A percentile compares a stretch with the other conserved stretches of the same genome.
Conservation (phyloP, 2,329 filamentous ascomycete species). For the Alternaria brassicicola region DNA sequence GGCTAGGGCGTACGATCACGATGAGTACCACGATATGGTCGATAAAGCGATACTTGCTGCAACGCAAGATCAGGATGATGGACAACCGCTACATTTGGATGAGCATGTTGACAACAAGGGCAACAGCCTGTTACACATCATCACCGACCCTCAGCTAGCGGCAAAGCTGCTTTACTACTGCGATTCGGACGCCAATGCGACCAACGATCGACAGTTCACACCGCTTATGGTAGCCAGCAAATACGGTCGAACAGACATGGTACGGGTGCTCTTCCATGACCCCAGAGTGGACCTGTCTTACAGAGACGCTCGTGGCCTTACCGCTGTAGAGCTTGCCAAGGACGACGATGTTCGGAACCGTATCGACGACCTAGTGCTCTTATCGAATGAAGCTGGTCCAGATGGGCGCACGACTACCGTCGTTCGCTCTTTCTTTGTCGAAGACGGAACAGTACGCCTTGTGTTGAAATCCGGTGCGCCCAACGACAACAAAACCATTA, state of each 20-base stretch:
- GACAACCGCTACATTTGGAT: slow-evolving; percentile 81
- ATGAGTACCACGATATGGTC: slow-evolving; percentile 86
- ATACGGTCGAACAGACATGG: slow-evolving; percentile 93
- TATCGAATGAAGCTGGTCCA: slow-evolving; percentile 68
- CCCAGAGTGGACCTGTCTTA: slow-evolving; percentile 83
- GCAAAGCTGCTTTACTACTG: slow-evolving; percentile 77
- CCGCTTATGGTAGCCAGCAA: slow-evolving; percentile 98
- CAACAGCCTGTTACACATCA: slow-evolving; percentile 94
- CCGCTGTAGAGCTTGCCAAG: slow-evolving; percentile 94
- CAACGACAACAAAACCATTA: slow-evolving; percentile 80
- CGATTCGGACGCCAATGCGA: slow-evolving; percentile 94
- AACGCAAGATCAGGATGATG: slow-evolving; percentile 75
- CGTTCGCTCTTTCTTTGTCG: slow-evolving; percentile 94
- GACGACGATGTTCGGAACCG: slow-evolving; percentile 96
- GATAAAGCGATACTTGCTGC: slow-evolving; percentile 78
- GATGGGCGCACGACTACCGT: slow-evolving; percentile 90
- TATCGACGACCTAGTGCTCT: slow-evolving; percentile 90
- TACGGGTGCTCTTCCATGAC: slow-evolving; percentile 85
- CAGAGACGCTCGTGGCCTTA: slow-evolving; percentile 84
- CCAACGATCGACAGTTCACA: slow-evolving; percentile 93
- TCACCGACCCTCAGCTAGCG: slow-evolving; percentile 82
- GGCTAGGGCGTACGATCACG: slow-evolving; percentile 89
- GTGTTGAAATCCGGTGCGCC: slow-evolving; percentile 94
- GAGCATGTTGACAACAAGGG: slow-evolving; percentile 92
- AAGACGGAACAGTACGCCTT: slow-evolving; percentile 90